Evolutionary conservation across 768 basidiomycete genomes (phyloP).

Genomic region (Podaxis carcinomalis): DNA sequence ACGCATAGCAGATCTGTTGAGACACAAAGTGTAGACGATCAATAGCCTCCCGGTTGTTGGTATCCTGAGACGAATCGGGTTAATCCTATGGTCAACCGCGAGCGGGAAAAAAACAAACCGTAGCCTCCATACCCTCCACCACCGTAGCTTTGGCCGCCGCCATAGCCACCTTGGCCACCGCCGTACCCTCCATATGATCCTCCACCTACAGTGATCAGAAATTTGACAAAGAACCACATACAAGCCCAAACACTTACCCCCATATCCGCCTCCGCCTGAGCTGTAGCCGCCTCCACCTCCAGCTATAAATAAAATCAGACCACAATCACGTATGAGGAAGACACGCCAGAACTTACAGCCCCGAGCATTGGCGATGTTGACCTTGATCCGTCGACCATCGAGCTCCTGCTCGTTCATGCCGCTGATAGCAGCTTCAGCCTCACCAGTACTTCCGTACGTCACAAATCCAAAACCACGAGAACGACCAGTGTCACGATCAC

Average conservation of each 20-base stretch:
- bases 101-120: neutral
- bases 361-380: constrained; percentile 80
- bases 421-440: constrained; percentile 76
- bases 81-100: neutral
- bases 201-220: constrained; percentile 9
- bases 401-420: constrained; percentile 86
- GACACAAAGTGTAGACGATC: constrained; percentile 5
- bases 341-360: constrained; percentile 4
- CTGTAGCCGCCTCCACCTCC: constrained; percentile 20
- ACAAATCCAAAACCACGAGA: constrained; percentile 98
- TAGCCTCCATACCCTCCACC: constrained; percentile 19
- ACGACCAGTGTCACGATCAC: constrained; percentile 96
- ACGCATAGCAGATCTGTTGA: neutral
- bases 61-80: constrained; percentile 7
- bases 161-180: constrained; percentile 25
- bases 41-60: constrained; percentile 24
- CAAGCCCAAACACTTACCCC: neutral
- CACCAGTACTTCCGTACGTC: constrained; percentile 54
- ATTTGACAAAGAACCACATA: neutral
- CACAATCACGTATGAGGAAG: constrained; percentile 3
- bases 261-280: constrained; percentile 20
- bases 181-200: constrained; percentile 11
- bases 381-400: constrained; percentile 88
- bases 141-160: constrained; percentile 17
- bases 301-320: constrained; percentile 16